Percentiles rank a stretch among this genome's conserved stretches.
These are phyloP conservation scores for Mucor sp. DNA, from an alignment of 371 early-diverging fungal species.

Conservation along the genomic window DNA sequence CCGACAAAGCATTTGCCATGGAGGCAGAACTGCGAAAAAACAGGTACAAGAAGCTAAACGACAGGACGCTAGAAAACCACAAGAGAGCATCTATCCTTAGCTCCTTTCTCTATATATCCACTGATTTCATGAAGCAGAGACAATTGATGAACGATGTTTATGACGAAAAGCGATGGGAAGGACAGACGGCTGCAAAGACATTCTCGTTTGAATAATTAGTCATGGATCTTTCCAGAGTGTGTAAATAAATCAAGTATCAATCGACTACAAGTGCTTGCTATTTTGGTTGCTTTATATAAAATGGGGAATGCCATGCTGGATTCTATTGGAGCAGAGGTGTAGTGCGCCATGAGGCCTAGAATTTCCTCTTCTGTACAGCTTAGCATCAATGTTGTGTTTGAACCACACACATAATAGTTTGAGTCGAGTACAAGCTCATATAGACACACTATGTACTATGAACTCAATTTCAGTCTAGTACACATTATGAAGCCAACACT, in stretches of 20 bases:
- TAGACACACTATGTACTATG: neutral
- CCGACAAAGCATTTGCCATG: constrained; percentile 15
- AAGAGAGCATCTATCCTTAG: constrained; percentile 10
- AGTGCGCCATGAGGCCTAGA: neutral
- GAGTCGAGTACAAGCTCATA: neutral
- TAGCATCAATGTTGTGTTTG: neutral
- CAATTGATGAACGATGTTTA: constrained; percentile 19
- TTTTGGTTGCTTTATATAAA: neutral
- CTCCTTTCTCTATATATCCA: constrained; percentile 13
- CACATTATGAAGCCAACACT: neutral
- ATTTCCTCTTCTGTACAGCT: neutral
- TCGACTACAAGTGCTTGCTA: no score
- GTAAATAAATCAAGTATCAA: neutral
- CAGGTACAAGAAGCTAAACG: constrained; percentile 5
- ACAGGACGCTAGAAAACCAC: neutral
- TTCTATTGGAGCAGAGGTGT: neutral
- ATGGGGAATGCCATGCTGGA: neutral
- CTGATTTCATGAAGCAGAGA: constrained; percentile 22
- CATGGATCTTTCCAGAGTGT: neutral
- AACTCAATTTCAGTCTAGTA: neutral
- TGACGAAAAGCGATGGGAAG: constrained; percentile 18
- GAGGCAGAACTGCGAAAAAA: constrained; percentile 18
- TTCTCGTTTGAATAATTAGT: constrained; percentile 6
- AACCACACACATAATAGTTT: neutral
- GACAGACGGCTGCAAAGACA: constrained; percentile 12